Evolutionary conservation across 1,284 basidiomycete species (phyloP), one percentile per base, ranked within the genome.

Genomic region (Rhodotorula mucilaginosa): DNA sequence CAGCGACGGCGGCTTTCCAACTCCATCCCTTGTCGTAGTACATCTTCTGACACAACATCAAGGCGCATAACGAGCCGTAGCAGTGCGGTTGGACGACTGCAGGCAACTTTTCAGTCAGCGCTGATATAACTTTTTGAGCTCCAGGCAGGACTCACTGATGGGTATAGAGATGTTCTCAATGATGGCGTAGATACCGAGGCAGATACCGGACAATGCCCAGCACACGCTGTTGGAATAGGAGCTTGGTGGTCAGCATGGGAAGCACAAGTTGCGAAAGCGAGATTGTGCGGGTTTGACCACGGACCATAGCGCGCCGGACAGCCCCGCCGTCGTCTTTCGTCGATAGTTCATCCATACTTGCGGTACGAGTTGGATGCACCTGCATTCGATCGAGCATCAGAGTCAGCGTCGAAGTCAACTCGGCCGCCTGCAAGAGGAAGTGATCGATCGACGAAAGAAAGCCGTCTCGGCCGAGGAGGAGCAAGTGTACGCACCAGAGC

Each of bases 31-130:
- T 63, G 58, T 73, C 71, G 61, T 67, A 73, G 65, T 70, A 52
- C 23, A 73, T 47, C 58, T 70, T 70, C 60, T 72, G 71, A 44
- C 65, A 67, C 62, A 64, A 31, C 26, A 67, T 69, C 5, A 73
- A 16, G 15, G 68, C 65, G 26, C 61, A 64, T 1, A 73, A 44
- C 0, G 52, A 13, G 15, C 71, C 71, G 48, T 73, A 73, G 26
- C 65, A 67, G 26, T 73, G 71, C 13, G 71, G 71, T 39, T 73
- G 71, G 10, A 73, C 64, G 57, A 69, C 69, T 56, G 18, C 18
- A 23, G 21, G 48, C 31, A n/a, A 34, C 34, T 10, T 31, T 10
- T 19, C 2, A 6, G 21, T n/a, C 31, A n/a, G 49, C 10, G 0
- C 13, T 46, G 4, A 49, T 10, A 23, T 12, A 46, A 19, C 47